A percentile compares a stretch with the other conserved stretches of the same genome.
These are phyloP conservation scores for Agastache rugosa DNA, from an alignment of 257 asterid genomes.

Conservation along the genomic window DNA sequence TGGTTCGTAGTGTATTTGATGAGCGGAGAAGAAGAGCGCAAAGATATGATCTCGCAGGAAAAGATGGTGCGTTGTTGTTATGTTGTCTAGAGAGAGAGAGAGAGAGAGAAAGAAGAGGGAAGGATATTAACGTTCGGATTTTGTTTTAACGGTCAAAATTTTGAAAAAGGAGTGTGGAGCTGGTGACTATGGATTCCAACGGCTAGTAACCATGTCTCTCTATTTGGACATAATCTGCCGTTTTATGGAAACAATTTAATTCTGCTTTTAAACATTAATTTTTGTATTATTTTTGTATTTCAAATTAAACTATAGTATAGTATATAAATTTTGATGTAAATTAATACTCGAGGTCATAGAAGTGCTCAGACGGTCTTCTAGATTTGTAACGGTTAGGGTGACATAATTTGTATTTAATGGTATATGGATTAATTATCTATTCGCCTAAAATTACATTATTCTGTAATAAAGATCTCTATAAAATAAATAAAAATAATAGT, in stretches of 20 bases:
- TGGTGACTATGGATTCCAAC: constrained; percentile 43
- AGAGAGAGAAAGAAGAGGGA: constrained; percentile 10
- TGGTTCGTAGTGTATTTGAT: not conserved
- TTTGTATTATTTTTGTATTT: not conserved
- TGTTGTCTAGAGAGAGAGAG: constrained; percentile 31
- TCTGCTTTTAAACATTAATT: not conserved
- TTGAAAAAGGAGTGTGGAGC: constrained; percentile 43
- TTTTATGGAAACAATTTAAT: constrained; percentile 8
- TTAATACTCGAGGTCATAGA: not conserved
- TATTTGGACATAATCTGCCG: constrained; percentile 37
- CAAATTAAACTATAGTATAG: constrained; percentile 1
- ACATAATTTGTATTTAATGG: constrained; percentile 2
- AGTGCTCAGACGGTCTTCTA: not conserved
- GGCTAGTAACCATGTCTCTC: constrained; percentile 44
- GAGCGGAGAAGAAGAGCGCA: constrained; percentile 19
- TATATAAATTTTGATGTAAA: not conserved
- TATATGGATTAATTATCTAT: not conserved
- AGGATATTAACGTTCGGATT: constrained; percentile 54
- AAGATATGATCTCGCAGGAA: constrained; percentile 37
- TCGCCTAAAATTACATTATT: not conserved
- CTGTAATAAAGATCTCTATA: not conserved
- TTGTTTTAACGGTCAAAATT: constrained; percentile 59
- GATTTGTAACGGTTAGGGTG: not conserved
- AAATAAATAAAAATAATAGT: not conserved
- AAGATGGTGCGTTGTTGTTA: not conserved